Evolutionary conservation across 352 stramenopile genomes (phyloP).

Genomic region (Pythium rhizo-oryzae): DNA sequence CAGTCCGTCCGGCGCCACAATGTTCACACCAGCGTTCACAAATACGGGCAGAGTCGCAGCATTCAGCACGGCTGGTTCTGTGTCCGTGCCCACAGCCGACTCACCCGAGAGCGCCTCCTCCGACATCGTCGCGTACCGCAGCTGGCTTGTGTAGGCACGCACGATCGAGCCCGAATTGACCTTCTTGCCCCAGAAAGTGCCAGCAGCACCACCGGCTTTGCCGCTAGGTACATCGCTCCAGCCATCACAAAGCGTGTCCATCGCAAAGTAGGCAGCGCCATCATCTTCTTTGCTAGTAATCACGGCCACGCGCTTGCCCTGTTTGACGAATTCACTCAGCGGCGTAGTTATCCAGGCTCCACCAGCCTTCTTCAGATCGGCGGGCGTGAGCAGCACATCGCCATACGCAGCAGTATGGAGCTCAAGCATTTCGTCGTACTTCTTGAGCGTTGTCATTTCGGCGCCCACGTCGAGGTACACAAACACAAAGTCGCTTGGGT

Average conservation of each 20-base stretch:
- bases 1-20: slow-evolving; percentile 59
- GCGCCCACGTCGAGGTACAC: slow-evolving; percentile 60
- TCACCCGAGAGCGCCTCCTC: slow-evolving; percentile 35
- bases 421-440: slow-evolving; percentile 45
- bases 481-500: slow-evolving; percentile 48
- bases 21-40: slow-evolving; percentile 59
- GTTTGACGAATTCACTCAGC: slow-evolving; percentile 44
- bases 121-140: slow-evolving; percentile 59
- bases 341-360: slow-evolving; percentile 55
- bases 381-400: slow-evolving; percentile 52
- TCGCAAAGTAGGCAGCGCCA: slow-evolving; percentile 56
- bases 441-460: slow-evolving; percentile 48
- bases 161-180: slow-evolving; percentile 52
- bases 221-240: slow-evolving; percentile 44
- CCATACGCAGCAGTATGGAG: slow-evolving; percentile 55
- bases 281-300: slow-evolving; percentile 49
- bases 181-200: slow-evolving; percentile 43
- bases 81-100: slow-evolving; percentile 1
- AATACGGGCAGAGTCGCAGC: slow-evolving; percentile 46
- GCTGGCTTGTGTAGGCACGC: slow-evolving; percentile 46
- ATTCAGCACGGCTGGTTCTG: slow-evolving; percentile 35
- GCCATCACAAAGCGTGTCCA: slow-evolving; percentile 46
- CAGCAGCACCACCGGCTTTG: slow-evolving; percentile 19
- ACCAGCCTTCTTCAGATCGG: slow-evolving; percentile 38
- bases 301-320: slow-evolving; percentile 58